phyloP scores from a whole-genome alignment of 192 early-diverging fungal genomes.

The Umbelopsis vinacea region DNA sequence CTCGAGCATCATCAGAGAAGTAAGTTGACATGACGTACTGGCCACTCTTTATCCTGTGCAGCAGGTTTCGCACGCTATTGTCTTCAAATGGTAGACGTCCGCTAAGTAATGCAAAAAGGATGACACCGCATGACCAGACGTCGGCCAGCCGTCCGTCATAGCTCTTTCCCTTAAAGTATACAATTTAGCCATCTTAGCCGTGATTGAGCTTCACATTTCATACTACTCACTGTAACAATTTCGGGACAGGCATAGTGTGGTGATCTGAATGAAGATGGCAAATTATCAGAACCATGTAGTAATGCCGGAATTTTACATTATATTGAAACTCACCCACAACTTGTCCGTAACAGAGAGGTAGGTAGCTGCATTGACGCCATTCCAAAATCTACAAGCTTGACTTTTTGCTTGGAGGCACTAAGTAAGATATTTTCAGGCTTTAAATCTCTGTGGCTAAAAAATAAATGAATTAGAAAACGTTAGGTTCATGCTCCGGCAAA shows the following conservation, averaged over 20 bases:
- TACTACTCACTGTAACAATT: conserved; percentile 35
- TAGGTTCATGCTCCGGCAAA: not conserved
- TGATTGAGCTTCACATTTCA: not conserved
- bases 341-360: conserved; percentile 57
- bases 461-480: not conserved
- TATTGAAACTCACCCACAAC: conserved; percentile 59
- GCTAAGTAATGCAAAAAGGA: conserved; percentile 84
- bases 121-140: conserved; percentile 95
- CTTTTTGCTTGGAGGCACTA: conserved; percentile 45
- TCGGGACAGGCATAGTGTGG: conserved; percentile 44
- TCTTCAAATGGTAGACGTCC: conserved; percentile 86
- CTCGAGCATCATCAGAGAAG: conserved; percentile 64
- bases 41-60: conserved; percentile 70
- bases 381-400: conserved; percentile 72
- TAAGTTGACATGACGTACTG: conserved; percentile 71
- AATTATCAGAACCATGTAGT: conserved; percentile 39
- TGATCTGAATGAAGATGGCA: conserved; percentile 16
- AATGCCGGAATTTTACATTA: too few species aligned
- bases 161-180: conserved; percentile 33
- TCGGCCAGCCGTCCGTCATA: conserved; percentile 66
- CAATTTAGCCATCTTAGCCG: not conserved
- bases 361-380: conserved; percentile 55
- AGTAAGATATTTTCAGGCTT: conserved; percentile 74
- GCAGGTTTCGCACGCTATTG: conserved; percentile 68
- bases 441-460: conserved; percentile 66